phyloP scores from a whole-genome alignment of 192 early-diverging fungal genomes.

The Coemansia sp. region DNA sequence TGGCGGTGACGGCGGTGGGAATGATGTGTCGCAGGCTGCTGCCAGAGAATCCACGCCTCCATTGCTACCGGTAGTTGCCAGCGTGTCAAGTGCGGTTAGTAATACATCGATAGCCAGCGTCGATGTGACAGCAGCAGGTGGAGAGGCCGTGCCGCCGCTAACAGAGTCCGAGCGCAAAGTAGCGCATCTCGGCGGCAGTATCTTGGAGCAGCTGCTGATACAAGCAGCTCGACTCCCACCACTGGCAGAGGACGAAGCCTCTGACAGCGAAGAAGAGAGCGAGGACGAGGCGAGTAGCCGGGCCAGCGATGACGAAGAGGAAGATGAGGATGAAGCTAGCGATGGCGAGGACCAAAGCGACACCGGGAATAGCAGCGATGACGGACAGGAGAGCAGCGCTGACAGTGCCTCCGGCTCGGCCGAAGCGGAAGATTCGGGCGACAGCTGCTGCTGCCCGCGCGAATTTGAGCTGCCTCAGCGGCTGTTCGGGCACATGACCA shows the following conservation, averaged over 20 bases:
- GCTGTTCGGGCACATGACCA: conserved; percentile 23
- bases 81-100: neutral
- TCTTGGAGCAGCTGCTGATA: conserved; percentile 44
- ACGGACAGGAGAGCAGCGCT: neutral
- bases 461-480: conserved; percentile 40
- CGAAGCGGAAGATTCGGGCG: conserved; percentile 2
- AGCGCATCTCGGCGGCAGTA: conserved; percentile 19
- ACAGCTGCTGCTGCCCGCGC: conserved; percentile 25
- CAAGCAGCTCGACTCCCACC: conserved; percentile 31
- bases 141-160: neutral
- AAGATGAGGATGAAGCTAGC: neutral
- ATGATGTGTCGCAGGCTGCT: neutral
- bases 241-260: conserved; percentile 1
- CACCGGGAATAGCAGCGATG: neutral
- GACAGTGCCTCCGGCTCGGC: neutral
- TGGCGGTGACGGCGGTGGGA: neutral
- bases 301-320: neutral
- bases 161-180: conserved; percentile 17
- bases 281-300: neutral
- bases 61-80: neutral
- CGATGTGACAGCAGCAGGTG: neutral
- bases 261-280: conserved; percentile 2
- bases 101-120: neutral
- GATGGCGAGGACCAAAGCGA: neutral
- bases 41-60: neutral